Percentiles rank a stretch among this genome's conserved stretches.
phyloP scores from a whole-genome alignment of 371 early-diverging fungal genomes.

The Lichtheimia hyalospora region DNA sequence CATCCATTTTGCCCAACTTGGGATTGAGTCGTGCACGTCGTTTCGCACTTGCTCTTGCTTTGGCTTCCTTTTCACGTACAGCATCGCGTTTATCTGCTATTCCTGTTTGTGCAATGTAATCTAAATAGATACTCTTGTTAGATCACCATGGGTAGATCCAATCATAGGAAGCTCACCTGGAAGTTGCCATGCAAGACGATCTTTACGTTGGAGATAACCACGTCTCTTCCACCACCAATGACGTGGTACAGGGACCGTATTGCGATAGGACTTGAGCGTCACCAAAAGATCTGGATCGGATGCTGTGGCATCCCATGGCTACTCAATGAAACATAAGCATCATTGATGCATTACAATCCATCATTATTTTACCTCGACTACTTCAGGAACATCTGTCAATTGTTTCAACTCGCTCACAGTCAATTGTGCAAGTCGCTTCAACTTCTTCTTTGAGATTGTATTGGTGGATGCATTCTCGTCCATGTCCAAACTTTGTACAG shows the following conservation, averaged over 20 bases:
- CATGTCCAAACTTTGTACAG: not conserved
- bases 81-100: slow-evolving; percentile 87
- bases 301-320: slow-evolving; percentile 86
- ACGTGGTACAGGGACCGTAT: slow-evolving; percentile 89
- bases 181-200: slow-evolving; percentile 83
- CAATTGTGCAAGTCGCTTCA: slow-evolving; percentile 57
- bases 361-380: slow-evolving; percentile 72
- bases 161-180: slow-evolving; percentile 53
- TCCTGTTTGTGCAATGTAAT: slow-evolving; percentile 89
- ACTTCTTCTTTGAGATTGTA: slow-evolving; percentile 57
- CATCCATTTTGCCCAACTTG: slow-evolving; percentile 86
- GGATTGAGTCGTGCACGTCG: slow-evolving; percentile 80
- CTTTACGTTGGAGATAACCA: slow-evolving; percentile 83
- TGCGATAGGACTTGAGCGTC: slow-evolving; percentile 75
- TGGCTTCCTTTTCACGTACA: slow-evolving; percentile 75
- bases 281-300: slow-evolving; percentile 82
- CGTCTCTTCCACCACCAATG: slow-evolving; percentile 93
- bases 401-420: slow-evolving; percentile 86
- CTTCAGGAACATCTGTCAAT: slow-evolving; percentile 79
- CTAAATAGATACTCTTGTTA: slow-evolving; percentile 22
- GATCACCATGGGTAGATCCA: not conserved
- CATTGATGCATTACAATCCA: not conserved
- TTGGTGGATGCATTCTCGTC: not conserved
- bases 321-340: not conserved
- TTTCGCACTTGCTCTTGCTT: slow-evolving; percentile 66